Conservation (phyloP, 2,329 filamentous ascomycete species). For the Ceratocystiopsis minuta region DNA sequence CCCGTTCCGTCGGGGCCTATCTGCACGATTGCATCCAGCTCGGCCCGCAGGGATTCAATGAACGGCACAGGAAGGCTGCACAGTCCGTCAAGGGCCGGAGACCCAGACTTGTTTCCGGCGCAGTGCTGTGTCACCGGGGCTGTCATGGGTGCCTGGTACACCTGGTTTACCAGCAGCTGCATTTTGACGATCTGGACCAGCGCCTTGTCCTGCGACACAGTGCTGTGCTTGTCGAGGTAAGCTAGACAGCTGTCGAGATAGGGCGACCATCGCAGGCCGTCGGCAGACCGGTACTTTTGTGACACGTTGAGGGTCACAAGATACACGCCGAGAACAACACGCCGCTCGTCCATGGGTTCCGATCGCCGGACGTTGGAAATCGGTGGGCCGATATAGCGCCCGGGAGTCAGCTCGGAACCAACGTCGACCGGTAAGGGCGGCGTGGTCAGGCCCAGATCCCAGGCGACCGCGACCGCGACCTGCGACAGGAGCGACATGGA, state of each 20-base stretch:
- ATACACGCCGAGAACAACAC: slow-evolving; percentile 28
- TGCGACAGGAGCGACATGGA: slow-evolving; percentile 24
- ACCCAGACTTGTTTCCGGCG: not conserved
- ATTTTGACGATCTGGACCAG: slow-evolving; percentile 24
- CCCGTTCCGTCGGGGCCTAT: too few relatives aligned
- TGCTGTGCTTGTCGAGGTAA: slow-evolving; percentile 24
- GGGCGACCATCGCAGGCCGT: slow-evolving; percentile 36
- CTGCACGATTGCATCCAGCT: not conserved
- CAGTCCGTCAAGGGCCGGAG: not conserved
- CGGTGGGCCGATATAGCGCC: too few relatives aligned
- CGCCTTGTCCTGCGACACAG: slow-evolving; percentile 30
- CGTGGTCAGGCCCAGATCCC: slow-evolving; percentile 26
- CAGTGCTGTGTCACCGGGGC: too few relatives aligned
- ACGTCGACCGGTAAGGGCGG: not conserved
- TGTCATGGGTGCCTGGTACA: not conserved
- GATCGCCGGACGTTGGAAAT: too few relatives aligned
- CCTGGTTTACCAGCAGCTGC: slow-evolving; percentile 21
- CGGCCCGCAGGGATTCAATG: slow-evolving; percentile 1
- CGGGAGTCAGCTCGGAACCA: too few relatives aligned
- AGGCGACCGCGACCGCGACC: slow-evolving; percentile 22
- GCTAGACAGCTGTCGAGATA: slow-evolving; percentile 39
- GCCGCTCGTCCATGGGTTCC: slow-evolving; percentile 28
- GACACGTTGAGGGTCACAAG: slow-evolving; percentile 17
- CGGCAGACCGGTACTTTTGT: slow-evolving; percentile 23
- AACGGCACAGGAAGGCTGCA: not conserved